Evolutionary conservation across 352 stramenopile genomes (phyloP), one percentile per base, ranked within the genome.

Genomic region (Phytophthora pistaciae): DNA sequence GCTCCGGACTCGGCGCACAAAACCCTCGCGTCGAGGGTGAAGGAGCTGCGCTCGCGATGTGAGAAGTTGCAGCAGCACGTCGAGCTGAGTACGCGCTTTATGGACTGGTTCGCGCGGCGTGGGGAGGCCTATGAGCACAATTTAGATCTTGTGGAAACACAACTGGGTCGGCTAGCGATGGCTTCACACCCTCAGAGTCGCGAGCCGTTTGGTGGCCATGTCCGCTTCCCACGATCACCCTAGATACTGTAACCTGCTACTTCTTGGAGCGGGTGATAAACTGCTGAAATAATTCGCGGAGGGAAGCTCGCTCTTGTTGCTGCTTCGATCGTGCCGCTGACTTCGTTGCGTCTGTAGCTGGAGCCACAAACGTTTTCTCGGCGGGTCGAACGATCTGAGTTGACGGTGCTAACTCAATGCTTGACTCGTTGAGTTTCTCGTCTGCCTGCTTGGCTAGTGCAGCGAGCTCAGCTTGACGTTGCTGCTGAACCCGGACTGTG

Each of bases 81-180:
- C 1, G 64, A 78, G 33, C 53, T 92, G 40, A 88, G 80, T 46
- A 83, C 85, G 3, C 80, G 85, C 0, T 94, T 96, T 68, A 48
- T 96, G 50, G 77, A 87, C 33, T 96, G 88, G 87, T 96, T 93
- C 70, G 79, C 80, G 4, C 72, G 60, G 25, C 85, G 86, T 5
- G 88, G 88, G 0, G 86, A 92, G 31, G 82, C 83, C 5, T 93
- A 92, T 52, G 88, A 95, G 55, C 82, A 90, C 52, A 95, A 94
- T 53, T 27, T 94, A 2, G 72, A 84, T 6, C 58, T 92, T 8
- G 75, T 96, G 1, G 88, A 96, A 56, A 75, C 73, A 3, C 85
- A 95, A 50, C 65, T 95, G 11, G 79, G 75, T 40, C 78, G 78
- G 9, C 57, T 94, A 14, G 80, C 82, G 3, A 21, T 64, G 5